Evolutionary conservation across 2,329 filamentous ascomycete species (phyloP).

Genomic region (Fusarium xyrophilum): DNA sequence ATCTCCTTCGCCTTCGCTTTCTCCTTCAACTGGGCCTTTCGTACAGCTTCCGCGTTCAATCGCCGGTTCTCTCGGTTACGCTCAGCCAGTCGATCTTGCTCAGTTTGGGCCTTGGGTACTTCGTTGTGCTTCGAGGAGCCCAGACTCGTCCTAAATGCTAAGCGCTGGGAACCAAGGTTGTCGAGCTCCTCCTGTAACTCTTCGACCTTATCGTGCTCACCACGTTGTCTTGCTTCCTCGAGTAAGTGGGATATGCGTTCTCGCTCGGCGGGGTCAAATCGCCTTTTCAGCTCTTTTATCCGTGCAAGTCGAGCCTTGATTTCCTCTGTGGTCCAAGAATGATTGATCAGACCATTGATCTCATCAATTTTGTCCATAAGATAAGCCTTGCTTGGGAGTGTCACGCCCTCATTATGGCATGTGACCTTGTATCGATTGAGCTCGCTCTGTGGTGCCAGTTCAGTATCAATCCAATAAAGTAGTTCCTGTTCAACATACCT

Average conservation of each 20-base stretch:
- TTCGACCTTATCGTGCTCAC: slow-evolving; percentile 64
- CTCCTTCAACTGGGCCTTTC: slow-evolving; percentile 87
- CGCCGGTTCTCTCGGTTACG: slow-evolving; percentile 86
- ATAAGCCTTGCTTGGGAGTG: slow-evolving; percentile 74
- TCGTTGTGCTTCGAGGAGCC: slow-evolving; percentile 60
- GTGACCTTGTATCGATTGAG: slow-evolving; percentile 81
- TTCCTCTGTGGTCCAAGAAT: slow-evolving; percentile 82
- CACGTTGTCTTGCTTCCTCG: slow-evolving; percentile 68
- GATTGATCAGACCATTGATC: slow-evolving; percentile 80
- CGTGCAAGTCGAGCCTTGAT: slow-evolving; percentile 79
- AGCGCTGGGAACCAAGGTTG: slow-evolving; percentile 69
- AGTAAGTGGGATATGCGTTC: slow-evolving; percentile 70
- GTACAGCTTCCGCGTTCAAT: slow-evolving; percentile 86
- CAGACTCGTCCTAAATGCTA: slow-evolving; percentile 75
- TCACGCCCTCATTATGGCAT: slow-evolving; percentile 73
- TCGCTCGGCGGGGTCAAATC: slow-evolving; percentile 71
- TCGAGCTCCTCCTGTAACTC: slow-evolving; percentile 67
- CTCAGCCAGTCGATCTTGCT: slow-evolving; percentile 83
- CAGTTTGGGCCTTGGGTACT: slow-evolving; percentile 58
- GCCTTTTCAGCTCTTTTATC: slow-evolving; percentile 71
- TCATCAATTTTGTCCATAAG: slow-evolving; percentile 77
- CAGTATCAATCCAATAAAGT: neutral
- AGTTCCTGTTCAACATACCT: slow-evolving; percentile 58
- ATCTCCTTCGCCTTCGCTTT: slow-evolving; percentile 67
- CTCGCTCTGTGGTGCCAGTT: slow-evolving; percentile 64